Percentiles rank a stretch among this genome's conserved stretches.
phyloP scores from a whole-genome alignment of 768 basidiomycete species.

The Bullera alba region DNA sequence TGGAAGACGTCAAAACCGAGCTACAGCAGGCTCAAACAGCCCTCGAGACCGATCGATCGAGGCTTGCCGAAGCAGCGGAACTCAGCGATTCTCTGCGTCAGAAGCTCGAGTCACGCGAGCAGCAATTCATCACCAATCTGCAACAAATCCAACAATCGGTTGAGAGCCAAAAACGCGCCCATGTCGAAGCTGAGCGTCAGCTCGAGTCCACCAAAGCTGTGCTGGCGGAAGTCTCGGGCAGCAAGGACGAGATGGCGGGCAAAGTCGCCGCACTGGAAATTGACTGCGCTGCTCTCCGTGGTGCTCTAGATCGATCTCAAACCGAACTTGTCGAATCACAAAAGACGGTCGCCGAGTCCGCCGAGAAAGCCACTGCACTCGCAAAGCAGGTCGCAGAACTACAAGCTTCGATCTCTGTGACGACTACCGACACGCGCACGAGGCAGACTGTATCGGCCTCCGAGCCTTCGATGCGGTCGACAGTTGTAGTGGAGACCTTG shows the following conservation, averaged over 20 bases:
- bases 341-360: background rate
- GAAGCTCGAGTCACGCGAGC: too few relatives aligned
- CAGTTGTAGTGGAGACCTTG: background rate
- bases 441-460: background rate
- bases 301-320: background rate
- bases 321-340: background rate
- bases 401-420: background rate
- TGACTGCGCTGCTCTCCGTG: conserved; percentile 6
- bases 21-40: too few relatives aligned
- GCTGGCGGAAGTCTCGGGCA: background rate
- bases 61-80: too few relatives aligned
- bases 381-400: conserved; percentile 2
- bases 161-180: too few relatives aligned
- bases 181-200: background rate
- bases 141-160: too few relatives aligned
- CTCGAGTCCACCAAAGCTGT: background rate
- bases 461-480: background rate
- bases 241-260: background rate
- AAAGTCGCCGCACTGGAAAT: background rate
- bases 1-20: too few relatives aligned
- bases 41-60: too few relatives aligned
- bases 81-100: too few relatives aligned
- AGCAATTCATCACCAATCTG: too few relatives aligned
- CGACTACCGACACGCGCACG: background rate
- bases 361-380: background rate